phyloP scores from a whole-genome alignment of 192 early-diverging fungal species.

The Linnemannia elongata region DNA sequence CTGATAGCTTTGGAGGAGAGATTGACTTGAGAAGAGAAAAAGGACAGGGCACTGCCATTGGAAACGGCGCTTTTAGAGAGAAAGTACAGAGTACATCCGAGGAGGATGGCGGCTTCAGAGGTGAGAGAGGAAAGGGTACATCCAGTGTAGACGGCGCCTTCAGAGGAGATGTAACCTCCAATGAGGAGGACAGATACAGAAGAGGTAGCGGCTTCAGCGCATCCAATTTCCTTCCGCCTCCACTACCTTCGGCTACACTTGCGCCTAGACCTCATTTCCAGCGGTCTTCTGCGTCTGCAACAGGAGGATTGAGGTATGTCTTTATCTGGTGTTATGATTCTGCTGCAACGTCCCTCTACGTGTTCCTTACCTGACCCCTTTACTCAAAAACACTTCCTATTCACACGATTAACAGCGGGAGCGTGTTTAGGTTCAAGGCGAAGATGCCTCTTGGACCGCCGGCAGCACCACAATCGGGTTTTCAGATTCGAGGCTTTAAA shows the following conservation, averaged over 20 bases:
- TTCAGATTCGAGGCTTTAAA: neutral
- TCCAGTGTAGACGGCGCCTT: too few relatives aligned
- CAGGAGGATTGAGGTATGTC: neutral
- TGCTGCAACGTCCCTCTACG: neutral
- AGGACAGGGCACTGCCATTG: too few relatives aligned
- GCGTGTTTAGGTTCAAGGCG: slow-evolving; percentile 18
- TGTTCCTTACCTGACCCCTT: neutral
- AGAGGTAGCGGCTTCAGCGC: neutral
- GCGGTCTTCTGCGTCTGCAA: neutral
- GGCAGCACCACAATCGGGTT: neutral
- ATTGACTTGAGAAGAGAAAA: too few relatives aligned
- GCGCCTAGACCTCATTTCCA: neutral
- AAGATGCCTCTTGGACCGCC: slow-evolving; percentile 13
- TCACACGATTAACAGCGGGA: neutral
- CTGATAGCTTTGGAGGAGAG: too few relatives aligned
- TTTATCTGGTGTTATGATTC: neutral
- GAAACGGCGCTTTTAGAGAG: too few relatives aligned
- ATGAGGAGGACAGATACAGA: too few relatives aligned
- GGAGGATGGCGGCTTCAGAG: too few relatives aligned
- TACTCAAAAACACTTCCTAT: neutral
- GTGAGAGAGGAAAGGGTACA: too few relatives aligned
- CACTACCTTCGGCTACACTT: neutral
- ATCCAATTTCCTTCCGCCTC: neutral
- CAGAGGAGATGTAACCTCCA: too few relatives aligned
- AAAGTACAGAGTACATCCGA: too few relatives aligned